Evolutionary conservation across 768 basidiomycete genomes (phyloP).

Genomic region (Melanogaster broomeanus): DNA sequence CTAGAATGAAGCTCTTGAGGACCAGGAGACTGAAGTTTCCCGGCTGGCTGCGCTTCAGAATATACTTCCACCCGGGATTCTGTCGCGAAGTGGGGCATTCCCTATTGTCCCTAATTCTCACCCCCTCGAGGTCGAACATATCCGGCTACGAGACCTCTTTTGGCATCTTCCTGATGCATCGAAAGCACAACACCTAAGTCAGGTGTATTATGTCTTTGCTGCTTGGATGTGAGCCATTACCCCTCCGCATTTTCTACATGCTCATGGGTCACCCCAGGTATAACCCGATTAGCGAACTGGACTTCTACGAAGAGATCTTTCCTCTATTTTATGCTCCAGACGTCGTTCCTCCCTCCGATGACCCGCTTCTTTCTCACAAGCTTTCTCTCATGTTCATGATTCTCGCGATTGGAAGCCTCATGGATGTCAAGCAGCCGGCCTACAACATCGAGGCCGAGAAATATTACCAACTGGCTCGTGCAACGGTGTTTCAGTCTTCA

Average conservation of each 20-base stretch:
- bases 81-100: slow-evolving; percentile 64
- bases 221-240: slow-evolving; percentile 64
- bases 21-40: slow-evolving; percentile 49
- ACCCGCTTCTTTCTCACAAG: slow-evolving; percentile 56
- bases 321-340: slow-evolving; percentile 55
- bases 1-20: slow-evolving; percentile 66
- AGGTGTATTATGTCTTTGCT: slow-evolving; percentile 62
- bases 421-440: slow-evolving; percentile 54
- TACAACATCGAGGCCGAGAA: slow-evolving; percentile 72
- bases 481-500: slow-evolving; percentile 61
- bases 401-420: slow-evolving; percentile 64
- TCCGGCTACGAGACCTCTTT: slow-evolving; percentile 56
- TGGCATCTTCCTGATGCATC: slow-evolving; percentile 70
- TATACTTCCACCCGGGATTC: slow-evolving; percentile 61
- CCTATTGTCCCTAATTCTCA: slow-evolving; percentile 52
- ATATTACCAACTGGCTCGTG: slow-evolving; percentile 66
- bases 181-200: slow-evolving; percentile 60
- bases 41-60: slow-evolving; percentile 50
- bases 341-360: slow-evolving; percentile 45
- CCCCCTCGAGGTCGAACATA: slow-evolving; percentile 40
- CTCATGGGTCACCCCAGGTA: slow-evolving; percentile 47
- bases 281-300: slow-evolving; percentile 60
- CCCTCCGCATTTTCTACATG: background rate
- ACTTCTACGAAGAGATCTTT: slow-evolving; percentile 63
- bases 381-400: slow-evolving; percentile 68